phyloP scores from a whole-genome alignment of 371 early-diverging fungal species.

The Mortierella sp. region DNA sequence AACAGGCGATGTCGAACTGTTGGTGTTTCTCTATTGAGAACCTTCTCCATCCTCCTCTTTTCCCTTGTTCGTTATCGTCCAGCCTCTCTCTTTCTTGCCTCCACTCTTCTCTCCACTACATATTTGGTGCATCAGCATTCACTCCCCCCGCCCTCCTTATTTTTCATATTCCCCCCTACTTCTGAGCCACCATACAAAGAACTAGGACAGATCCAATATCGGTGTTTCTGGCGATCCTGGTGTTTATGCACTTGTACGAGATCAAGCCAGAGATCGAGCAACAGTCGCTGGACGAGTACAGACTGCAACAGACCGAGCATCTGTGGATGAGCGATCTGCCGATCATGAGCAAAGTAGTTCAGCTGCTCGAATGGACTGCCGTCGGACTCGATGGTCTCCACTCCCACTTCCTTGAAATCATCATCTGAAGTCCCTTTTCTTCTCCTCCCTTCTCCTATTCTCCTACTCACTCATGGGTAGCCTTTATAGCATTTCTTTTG shows the following conservation, averaged over 20 bases:
- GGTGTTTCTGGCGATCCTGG: background rate
- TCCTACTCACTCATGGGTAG: too few species aligned
- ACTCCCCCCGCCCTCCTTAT: too few species aligned
- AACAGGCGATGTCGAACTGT: too few species aligned
- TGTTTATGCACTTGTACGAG: slow-evolving; percentile 6
- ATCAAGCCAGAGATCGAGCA: slow-evolving; percentile 3
- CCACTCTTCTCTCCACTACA: background rate
- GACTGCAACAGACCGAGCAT: background rate
- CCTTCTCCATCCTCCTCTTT: background rate
- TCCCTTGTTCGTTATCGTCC: background rate
- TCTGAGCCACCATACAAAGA: background rate
- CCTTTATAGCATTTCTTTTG: too few species aligned
- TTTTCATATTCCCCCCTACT: background rate
- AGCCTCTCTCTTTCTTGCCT: background rate
- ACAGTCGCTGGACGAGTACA: background rate
- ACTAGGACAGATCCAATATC: background rate
- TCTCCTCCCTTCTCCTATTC: background rate
- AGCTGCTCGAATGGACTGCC: slow-evolving; percentile 15
- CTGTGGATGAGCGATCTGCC: slow-evolving; percentile 6
- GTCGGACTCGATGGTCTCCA: background rate
- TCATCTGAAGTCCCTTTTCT: slow-evolving; percentile 2
- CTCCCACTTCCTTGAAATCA: background rate
- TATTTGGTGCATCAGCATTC: background rate
- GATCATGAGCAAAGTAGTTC: slow-evolving; percentile 8
- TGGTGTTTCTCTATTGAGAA: too few species aligned